Evolutionary conservation across 768 basidiomycete species (phyloP).

Genomic region (Macrocybe gigantea): DNA sequence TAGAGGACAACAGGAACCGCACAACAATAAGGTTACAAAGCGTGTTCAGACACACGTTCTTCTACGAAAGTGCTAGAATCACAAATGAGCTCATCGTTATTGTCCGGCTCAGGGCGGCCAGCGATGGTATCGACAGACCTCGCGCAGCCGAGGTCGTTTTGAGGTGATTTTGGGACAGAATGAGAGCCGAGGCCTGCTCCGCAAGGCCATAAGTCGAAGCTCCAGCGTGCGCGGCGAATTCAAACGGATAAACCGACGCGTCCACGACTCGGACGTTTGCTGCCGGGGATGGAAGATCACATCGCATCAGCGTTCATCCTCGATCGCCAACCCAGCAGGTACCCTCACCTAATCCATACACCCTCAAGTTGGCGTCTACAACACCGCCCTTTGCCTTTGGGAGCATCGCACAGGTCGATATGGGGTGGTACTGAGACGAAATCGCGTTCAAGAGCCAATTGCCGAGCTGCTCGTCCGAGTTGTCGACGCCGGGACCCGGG

Average conservation of each 20-base stretch:
- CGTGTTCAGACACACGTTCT: no score
- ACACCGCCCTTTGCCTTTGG: slow-evolving; percentile 51
- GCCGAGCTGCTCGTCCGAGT: slow-evolving; percentile 51
- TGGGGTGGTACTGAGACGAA: slow-evolving; percentile 58
- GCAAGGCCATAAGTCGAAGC: slow-evolving; percentile 16
- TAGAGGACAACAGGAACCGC: no score
- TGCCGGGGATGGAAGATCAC: not conserved
- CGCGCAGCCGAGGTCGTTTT: not conserved
- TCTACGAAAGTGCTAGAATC: no score
- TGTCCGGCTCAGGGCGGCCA: no score
- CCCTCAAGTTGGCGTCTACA: slow-evolving; percentile 46
- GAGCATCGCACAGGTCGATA: slow-evolving; percentile 52
- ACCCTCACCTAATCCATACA: slow-evolving; percentile 42
- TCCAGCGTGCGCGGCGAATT: slow-evolving; percentile 17
- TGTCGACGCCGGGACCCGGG: slow-evolving; percentile 42
- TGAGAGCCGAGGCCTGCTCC: slow-evolving; percentile 37
- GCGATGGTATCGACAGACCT: no score
- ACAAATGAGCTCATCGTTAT: no score
- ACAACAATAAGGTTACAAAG: no score
- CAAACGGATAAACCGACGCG: slow-evolving; percentile 18
- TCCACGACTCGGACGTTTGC: slow-evolving; percentile 40
- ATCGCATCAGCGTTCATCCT: not conserved
- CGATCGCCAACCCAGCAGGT: not conserved
- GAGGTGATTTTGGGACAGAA: slow-evolving; percentile 15
- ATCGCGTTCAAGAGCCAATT: slow-evolving; percentile 37